Evolutionary conservation across 768 basidiomycete genomes (phyloP).

Genomic region (Trametes maxima): DNA sequence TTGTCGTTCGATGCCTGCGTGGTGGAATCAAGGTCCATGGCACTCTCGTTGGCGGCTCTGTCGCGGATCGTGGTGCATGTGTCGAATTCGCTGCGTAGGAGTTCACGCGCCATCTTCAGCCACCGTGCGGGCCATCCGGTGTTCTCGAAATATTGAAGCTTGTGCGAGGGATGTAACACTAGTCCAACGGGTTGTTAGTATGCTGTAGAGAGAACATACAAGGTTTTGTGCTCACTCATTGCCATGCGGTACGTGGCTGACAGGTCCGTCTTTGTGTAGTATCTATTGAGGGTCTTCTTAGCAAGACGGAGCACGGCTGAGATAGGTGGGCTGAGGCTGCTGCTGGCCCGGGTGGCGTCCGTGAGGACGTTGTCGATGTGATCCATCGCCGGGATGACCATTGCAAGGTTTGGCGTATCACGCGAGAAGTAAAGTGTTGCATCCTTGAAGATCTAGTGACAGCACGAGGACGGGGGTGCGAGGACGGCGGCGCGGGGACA

Average conservation of each 20-base stretch:
- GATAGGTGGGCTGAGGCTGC: conserved; percentile 4
- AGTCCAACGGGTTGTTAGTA: neutral
- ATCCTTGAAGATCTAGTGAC: conserved; percentile 6
- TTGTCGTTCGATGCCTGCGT: too few species aligned
- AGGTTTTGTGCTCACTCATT: conserved; percentile 27
- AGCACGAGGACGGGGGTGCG: neutral
- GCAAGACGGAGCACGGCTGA: conserved; percentile 9
- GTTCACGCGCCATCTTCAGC: conserved; percentile 7
- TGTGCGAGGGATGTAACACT: conserved; percentile 18
- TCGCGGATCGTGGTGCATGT: neutral
- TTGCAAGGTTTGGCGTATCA: conserved; percentile 19
- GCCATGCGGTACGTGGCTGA: conserved; percentile 33
- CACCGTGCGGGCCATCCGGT: conserved; percentile 7
- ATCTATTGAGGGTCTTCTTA: conserved; percentile 30
- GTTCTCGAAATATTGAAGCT: conserved; percentile 18
- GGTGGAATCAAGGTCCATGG: too few species aligned
- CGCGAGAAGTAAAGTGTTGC: conserved; percentile 26
- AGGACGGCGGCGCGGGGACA: neutral
- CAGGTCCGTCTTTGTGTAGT: conserved; percentile 31
- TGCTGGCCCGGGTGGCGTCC: neutral
- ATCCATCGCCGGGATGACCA: conserved; percentile 35
- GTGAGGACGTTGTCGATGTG: conserved; percentile 30
- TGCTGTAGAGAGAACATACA: neutral
- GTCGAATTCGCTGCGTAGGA: neutral
- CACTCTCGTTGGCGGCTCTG: neutral